These are phyloP conservation scores for Apiotrichum veenhuisii DNA, from an alignment of 1,284 basidiomycete species.

Conservation along the genomic window DNA sequence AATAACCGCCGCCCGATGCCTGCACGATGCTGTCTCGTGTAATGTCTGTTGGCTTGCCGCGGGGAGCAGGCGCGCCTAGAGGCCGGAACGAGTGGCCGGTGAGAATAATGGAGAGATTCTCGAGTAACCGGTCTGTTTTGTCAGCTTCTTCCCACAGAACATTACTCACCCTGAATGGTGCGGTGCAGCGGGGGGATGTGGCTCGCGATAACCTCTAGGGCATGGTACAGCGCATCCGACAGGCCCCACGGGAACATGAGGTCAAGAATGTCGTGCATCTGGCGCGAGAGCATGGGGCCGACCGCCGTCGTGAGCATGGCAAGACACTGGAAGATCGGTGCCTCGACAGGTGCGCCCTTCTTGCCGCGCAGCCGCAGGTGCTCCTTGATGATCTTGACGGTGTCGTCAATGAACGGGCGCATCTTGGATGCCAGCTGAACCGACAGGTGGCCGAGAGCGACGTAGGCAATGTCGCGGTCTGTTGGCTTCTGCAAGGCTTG, in stretches of 20 bases:
- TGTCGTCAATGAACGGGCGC: constrained; percentile 90
- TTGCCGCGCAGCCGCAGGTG: constrained; percentile 81
- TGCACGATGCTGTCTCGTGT: constrained; percentile 58
- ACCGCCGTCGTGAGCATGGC: constrained; percentile 94
- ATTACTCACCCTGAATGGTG: constrained; percentile 75
- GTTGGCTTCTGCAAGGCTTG: constrained; percentile 82
- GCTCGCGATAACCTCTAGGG: constrained; percentile 78
- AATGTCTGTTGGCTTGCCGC: constrained; percentile 47
- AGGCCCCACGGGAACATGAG: constrained; percentile 95
- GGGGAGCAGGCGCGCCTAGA: constrained; percentile 61
- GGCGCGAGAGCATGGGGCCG: constrained; percentile 90
- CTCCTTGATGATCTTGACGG: constrained; percentile 85
- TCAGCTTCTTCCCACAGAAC: not conserved
- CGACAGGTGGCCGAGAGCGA: constrained; percentile 94
- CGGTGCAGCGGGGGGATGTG: constrained; percentile 87
- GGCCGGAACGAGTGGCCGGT: constrained; percentile 80
- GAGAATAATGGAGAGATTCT: constrained; percentile 73
- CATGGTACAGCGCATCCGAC: constrained; percentile 81
- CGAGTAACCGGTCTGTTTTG: constrained; percentile 71
- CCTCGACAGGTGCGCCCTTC: constrained; percentile 90
- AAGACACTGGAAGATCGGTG: constrained; percentile 95
- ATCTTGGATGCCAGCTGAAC: constrained; percentile 88
- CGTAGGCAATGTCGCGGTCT: constrained; percentile 88
- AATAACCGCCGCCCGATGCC: constrained; percentile 52
- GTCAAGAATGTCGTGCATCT: constrained; percentile 93